Conservation (phyloP, 1,139 yeast species). For the Hyphopichia khmerensis region DNA sequence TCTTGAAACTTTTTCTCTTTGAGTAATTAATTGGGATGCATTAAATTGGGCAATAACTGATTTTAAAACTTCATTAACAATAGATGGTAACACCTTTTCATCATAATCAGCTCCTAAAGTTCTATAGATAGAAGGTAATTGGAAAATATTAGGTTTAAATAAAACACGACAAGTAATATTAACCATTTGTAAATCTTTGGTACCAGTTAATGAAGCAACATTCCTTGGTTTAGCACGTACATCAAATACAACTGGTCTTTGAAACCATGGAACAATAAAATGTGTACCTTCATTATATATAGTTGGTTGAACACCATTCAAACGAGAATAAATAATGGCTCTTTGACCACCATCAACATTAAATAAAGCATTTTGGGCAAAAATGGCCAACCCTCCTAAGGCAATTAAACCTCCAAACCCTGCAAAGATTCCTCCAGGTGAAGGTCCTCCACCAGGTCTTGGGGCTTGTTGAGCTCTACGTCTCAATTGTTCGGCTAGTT, state of each 20-base stretch:
- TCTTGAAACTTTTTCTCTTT: slow-evolving; percentile 92
- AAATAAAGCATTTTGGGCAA: slow-evolving; percentile 75
- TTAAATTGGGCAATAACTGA: slow-evolving; percentile 98
- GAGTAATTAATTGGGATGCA: slow-evolving; percentile 96
- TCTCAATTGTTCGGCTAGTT: slow-evolving; percentile 63
- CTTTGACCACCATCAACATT: slow-evolving; percentile 99
- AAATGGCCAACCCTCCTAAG: slow-evolving; percentile 68
- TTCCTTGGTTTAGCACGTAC: slow-evolving; percentile 97
- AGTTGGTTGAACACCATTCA: slow-evolving; percentile 81
- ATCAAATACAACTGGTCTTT: slow-evolving; percentile 88
- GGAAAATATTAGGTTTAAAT: slow-evolving; percentile 78
- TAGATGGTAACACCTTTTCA: slow-evolving; percentile 93
- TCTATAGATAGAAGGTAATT: slow-evolving; percentile 82
- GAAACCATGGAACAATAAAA: slow-evolving; percentile 90
- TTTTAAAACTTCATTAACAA: slow-evolving; percentile 94
- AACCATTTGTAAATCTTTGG: slow-evolving; percentile 98
- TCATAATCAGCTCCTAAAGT: slow-evolving; percentile 94
- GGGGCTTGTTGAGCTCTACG: slow-evolving; percentile 59
- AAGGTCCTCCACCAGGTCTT: slow-evolving; percentile 46
- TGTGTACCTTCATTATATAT: slow-evolving; percentile 96
- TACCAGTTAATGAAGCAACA: slow-evolving; percentile 96
- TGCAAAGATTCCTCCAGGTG: slow-evolving; percentile 60
- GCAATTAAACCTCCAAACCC: slow-evolving; percentile 78
- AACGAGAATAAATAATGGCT: slow-evolving; percentile 88
- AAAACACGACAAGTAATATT: slow-evolving; percentile 96